phyloP scores from a whole-genome alignment of 495 filamentous ascomycete genomes.

The Xylaria acuta region DNA sequence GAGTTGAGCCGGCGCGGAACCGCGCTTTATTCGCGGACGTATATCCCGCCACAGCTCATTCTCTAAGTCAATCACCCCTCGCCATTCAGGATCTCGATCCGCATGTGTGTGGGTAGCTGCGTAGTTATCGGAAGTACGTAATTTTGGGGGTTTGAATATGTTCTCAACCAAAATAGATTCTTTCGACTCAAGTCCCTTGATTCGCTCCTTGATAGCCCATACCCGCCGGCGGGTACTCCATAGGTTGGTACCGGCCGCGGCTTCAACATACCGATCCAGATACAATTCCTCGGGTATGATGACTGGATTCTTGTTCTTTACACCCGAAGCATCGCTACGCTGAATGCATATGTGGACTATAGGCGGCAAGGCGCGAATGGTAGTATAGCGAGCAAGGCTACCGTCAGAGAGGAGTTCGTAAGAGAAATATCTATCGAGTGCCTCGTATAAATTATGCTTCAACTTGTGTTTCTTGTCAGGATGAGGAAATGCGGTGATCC shows the following conservation, averaged over 20 bases:
- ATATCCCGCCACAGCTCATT: conserved; percentile 23
- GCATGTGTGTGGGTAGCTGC: background rate
- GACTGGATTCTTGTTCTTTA: conserved; percentile 81
- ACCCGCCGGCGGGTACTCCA: conserved; percentile 66
- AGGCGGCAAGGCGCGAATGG: conserved; percentile 79
- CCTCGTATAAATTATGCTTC: conserved; percentile 73
- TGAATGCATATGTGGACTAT: conserved; percentile 89
- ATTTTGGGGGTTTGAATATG: background rate
- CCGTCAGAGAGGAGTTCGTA: conserved; percentile 71
- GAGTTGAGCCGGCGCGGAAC: background rate
- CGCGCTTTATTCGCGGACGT: conserved; percentile 8
- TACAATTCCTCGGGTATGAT: conserved; percentile 78
- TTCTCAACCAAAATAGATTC: conserved; percentile 12
- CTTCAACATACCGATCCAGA: conserved; percentile 87
- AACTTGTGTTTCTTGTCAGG: conserved; percentile 36
- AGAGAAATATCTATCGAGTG: conserved; percentile 84
- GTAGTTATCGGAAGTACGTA: background rate
- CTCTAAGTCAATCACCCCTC: conserved; percentile 17
- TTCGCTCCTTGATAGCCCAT: conserved; percentile 75
- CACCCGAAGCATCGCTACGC: conserved; percentile 67
- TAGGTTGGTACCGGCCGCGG: conserved; percentile 60
- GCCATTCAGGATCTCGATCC: background rate
- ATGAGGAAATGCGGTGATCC: conserved; percentile 52
- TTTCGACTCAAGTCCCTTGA: conserved; percentile 61
- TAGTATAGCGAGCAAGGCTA: conserved; percentile 70